Base-by-base conservation (phyloP, 352 stramenopile genomes). In the Globisporangium nunn region DNA sequence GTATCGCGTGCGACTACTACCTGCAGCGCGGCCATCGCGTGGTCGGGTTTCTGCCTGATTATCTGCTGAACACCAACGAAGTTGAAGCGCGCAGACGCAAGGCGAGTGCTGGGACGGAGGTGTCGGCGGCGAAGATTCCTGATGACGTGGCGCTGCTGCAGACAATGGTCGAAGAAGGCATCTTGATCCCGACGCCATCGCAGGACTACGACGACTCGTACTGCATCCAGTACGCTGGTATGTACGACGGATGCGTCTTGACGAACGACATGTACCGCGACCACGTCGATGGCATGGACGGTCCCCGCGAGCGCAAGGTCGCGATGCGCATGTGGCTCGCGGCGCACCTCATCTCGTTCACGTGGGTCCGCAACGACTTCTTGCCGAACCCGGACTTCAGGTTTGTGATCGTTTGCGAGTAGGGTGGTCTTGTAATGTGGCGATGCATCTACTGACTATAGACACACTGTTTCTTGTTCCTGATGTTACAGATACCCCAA, bases 191-290 rank as follows among this genome's bases (percentile, higher is more conserved):
- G 3, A 96, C 87, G 10, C 87, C 87, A 4, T 67, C 85, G 12
- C 84, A 93, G 48, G 87, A 96, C 61, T 96, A 94, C 61, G 87
- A 96, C 63, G 87, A 96, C 60, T 85, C 83, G 44, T 96, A 96
- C 68, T 93, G 85, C 73, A 96, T 96, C 64, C 81, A 90, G 51
- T 96, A 96, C 59, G 83, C 84, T 39, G 75, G 75, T 11, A 66
- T 76, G 35, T 72, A 95, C 47, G 64, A 87, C 48, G 82, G 80
- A 52, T 88, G 78, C 48, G 70, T 96, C 18, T 80, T 96, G 39
- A 95, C 82, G n/a, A 96, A 96, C 56, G 87, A 96, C 50, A 67
- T 93, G 23, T 96, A 89, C 61, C 78, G 87, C 41, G 85, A 96
- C 64, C 85, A 96, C 54, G 71, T 90, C 15, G 73, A 82, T 50